Evolutionary conservation across 1,139 yeast species (phyloP).

Genomic region (Saccharomyces pastorianus): DNA sequence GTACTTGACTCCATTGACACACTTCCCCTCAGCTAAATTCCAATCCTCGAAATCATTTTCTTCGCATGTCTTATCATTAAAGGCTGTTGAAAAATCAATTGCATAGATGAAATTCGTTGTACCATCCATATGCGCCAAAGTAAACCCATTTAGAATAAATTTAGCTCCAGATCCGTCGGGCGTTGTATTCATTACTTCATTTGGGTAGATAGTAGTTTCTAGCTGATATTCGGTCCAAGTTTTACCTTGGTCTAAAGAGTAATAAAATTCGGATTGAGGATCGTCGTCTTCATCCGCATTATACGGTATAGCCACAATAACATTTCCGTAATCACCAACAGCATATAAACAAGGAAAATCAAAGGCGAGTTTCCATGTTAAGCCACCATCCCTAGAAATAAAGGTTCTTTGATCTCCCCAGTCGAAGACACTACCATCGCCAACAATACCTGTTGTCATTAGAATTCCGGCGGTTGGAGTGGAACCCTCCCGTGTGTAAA

Average conservation of each 20-base stretch:
- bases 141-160: constrained; percentile 47
- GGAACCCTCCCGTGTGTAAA: constrained; percentile 32
- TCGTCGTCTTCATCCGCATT: constrained; percentile 26
- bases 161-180: constrained; percentile 64
- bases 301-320: constrained; percentile 49
- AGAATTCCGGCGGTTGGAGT: constrained; percentile 71
- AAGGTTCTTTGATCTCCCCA: not conserved
- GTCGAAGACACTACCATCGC: constrained; percentile 25
- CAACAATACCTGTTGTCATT: constrained; percentile 50
- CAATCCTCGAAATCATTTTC: constrained; percentile 61
- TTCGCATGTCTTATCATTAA: constrained; percentile 44
- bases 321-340: constrained; percentile 77
- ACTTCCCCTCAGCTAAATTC: constrained; percentile 47
- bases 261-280: constrained; percentile 37
- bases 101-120: constrained; percentile 31
- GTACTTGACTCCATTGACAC: constrained; percentile 70
- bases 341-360: constrained; percentile 51
- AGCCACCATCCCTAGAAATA: constrained; percentile 9
- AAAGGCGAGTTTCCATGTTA: constrained; percentile 53
- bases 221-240: constrained; percentile 51
- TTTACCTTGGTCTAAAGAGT: constrained; percentile 68
- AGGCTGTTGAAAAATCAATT: constrained; percentile 57
- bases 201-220: constrained; percentile 43
- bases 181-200: constrained; percentile 46
- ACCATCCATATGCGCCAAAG: not conserved